phyloP scores from a whole-genome alignment of 176 grass and related monocot genomes.

The Puya raimondii region DNA sequence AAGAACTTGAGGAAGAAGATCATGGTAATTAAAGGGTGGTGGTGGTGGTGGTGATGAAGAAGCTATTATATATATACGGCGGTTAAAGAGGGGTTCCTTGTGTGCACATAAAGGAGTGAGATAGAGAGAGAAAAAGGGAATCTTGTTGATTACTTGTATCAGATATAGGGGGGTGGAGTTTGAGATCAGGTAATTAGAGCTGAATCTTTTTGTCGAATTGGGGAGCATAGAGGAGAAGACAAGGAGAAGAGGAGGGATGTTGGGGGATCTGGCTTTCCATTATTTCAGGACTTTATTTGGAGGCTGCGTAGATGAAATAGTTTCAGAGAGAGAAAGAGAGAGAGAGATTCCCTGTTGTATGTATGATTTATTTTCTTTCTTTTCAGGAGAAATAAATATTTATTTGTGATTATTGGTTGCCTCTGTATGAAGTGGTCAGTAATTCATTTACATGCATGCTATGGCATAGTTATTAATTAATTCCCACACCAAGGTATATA shows the following conservation, averaged over 20 bases:
- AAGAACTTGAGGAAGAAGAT: neutral
- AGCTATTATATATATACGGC: conserved; percentile 7
- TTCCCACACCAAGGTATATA: too few relatives aligned
- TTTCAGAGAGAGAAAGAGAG: neutral
- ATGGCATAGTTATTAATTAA: too few relatives aligned
- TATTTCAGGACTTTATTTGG: neutral
- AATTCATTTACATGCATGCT: too few relatives aligned
- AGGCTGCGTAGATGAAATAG: conserved; percentile 3
- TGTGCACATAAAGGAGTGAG: conserved; percentile 8
- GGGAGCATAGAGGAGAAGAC: neutral
- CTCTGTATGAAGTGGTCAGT: too few relatives aligned
- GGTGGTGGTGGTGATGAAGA: conserved; percentile 17
- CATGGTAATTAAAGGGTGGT: too few relatives aligned
- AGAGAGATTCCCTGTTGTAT: too few relatives aligned
- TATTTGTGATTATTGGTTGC: too few relatives aligned
- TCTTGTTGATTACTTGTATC: too few relatives aligned
- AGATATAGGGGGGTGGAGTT: neutral
- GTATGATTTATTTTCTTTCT: too few relatives aligned
- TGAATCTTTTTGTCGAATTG: conserved; percentile 1
- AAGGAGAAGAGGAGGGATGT: neutral
- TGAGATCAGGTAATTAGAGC: neutral
- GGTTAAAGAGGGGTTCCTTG: conserved; percentile 9
- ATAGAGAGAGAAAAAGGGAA: conserved; percentile 17
- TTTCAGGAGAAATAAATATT: neutral
- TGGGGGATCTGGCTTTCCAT: conserved; percentile 5